A percentile compares a stretch with the other conserved stretches of the same genome.
Evolutionary conservation across 2,329 filamentous ascomycete genomes (phyloP).

Genomic region (Cercospora zeina): DNA sequence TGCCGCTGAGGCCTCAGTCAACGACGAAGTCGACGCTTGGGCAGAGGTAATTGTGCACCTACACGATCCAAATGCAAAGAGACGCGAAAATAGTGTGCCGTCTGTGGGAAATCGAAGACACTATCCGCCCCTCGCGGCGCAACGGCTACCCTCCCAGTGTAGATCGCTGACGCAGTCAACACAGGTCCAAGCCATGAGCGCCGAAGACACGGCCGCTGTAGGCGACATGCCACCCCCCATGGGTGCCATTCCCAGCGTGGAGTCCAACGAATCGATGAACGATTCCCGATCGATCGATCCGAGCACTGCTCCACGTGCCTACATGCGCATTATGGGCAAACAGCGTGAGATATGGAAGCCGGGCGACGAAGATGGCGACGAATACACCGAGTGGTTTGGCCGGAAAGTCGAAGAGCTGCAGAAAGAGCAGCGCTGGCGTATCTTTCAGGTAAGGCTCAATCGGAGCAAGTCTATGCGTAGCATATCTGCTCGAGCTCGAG

Average conservation of each 20-base stretch:
- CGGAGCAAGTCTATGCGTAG: neutral
- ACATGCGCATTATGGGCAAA: slow-evolving; percentile 30
- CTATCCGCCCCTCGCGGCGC: neutral
- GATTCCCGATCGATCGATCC: slow-evolving; percentile 25
- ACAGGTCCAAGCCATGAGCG: neutral
- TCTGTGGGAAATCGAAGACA: too few relatives aligned
- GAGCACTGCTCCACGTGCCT: slow-evolving; percentile 25
- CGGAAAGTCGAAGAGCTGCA: slow-evolving; percentile 24
- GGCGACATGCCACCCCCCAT: neutral
- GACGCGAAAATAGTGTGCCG: too few relatives aligned
- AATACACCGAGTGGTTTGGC: slow-evolving; percentile 35
- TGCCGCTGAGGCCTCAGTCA: neutral
- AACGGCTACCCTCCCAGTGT: neutral
- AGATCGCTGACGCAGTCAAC: neutral
- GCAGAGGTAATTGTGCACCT: slow-evolving; percentile 10
- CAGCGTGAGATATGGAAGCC: slow-evolving; percentile 44
- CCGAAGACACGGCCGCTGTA: neutral
- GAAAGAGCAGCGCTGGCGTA: slow-evolving; percentile 41
- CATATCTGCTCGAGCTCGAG: neutral
- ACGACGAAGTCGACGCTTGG: slow-evolving; percentile 5
- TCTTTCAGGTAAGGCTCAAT: slow-evolving; percentile 39
- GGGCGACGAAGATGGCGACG: slow-evolving; percentile 43
- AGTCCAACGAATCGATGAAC: slow-evolving; percentile 7
- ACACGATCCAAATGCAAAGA: too few relatives aligned
- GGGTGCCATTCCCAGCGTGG: slow-evolving; percentile 28